A percentile compares a stretch with the other conserved stretches of the same genome.
phyloP scores from a whole-genome alignment of 2,329 filamentous ascomycete species.

The Penicillium hesseltinei region DNA sequence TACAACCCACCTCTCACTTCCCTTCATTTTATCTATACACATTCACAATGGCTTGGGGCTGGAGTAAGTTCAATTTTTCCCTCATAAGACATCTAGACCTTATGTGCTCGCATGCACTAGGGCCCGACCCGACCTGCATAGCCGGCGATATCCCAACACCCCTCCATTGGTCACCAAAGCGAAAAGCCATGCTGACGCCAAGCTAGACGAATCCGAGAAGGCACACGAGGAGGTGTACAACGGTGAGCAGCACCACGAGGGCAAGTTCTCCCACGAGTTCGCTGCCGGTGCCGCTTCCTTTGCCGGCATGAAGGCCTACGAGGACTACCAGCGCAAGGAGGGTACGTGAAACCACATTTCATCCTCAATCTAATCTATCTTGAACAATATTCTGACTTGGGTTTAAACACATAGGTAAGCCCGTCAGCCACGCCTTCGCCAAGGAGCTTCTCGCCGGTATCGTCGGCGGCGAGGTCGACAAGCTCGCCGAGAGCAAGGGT shows the following conservation, averaged over 20 bases:
- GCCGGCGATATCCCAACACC: not conserved
- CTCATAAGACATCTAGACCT: not conserved
- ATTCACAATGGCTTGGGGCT: constrained; percentile 38
- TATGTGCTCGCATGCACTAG: constrained; percentile 1
- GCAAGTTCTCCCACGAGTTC: constrained; percentile 68
- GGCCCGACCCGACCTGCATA: constrained; percentile 6
- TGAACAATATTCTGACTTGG: not conserved
- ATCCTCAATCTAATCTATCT: not conserved
- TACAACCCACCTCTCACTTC: constrained; percentile 6
- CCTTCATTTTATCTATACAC: constrained; percentile 8
- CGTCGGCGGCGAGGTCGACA: constrained; percentile 73
- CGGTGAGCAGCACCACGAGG: constrained; percentile 54
- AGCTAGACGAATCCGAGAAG: constrained; percentile 51
- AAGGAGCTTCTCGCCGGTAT: constrained; percentile 74
- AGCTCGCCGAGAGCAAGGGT: constrained; percentile 70
- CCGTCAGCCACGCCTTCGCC: constrained; percentile 69
- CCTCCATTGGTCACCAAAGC: not conserved
- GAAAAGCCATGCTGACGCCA: constrained; percentile 6
- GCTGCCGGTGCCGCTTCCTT: constrained; percentile 75
- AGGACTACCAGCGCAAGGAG: constrained; percentile 69
- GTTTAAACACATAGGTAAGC: constrained; percentile 56
- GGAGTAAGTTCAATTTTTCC: constrained; percentile 27
- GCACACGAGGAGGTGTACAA: constrained; percentile 56
- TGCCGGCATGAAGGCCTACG: constrained; percentile 75
- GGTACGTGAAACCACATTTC: constrained; percentile 47